Evolutionary conservation across 179 eudicot genomes (phyloP), one percentile per base, ranked within the genome.

Genomic region (Gypsophila paniculata): DNA sequence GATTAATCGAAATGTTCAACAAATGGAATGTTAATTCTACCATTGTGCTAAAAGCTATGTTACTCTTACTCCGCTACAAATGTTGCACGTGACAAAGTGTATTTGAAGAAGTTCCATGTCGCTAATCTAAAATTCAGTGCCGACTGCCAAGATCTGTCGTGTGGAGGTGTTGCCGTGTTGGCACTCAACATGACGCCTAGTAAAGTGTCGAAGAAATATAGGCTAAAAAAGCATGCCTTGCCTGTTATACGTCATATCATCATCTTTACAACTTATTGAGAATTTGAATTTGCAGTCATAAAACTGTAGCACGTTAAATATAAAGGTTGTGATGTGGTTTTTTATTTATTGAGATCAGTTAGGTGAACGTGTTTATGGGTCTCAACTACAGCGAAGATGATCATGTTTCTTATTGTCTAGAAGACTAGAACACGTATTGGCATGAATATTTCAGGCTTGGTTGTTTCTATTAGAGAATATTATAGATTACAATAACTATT

Each of bases 351-450:
- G 52, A 38, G 26, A 10, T 19, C 13, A 11, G 29, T 42, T 18
- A 19, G 42, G 32, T 19, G 52, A 65, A 12, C 36, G 15, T 65
- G 9, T 48, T 26, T 72, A 18, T 23, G 14, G 9, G 8, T 48
- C 36, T 70, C 22, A 62, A 52, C 8, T 61, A 23, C 51, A 5
- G 13, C 6, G 13, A 62, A 39, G 52, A 13, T n/a, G 25, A 38
- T 32, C 4, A 32, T 72, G 60, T 60, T 44, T 71, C n/a, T 61
- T n/a, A 52, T 53, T 53, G 9, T 34, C 39, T 8, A n/a, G 23
- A 36, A n/a, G n/a, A n/a, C 34, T 29, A 29, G 34, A 29, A 15
- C 29, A 59, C 13, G 48, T 18, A 36, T 42, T 34, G 6, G 57
- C 23, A 22, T 72, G 55, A 34, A 21, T 49, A 26, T 54, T 63